Percentiles rank a stretch among this genome's conserved stretches.
These are phyloP conservation scores for Pyrenochaeta sp. DNA, from an alignment of 2,329 filamentous ascomycete species.

Conservation along the genomic window DNA sequence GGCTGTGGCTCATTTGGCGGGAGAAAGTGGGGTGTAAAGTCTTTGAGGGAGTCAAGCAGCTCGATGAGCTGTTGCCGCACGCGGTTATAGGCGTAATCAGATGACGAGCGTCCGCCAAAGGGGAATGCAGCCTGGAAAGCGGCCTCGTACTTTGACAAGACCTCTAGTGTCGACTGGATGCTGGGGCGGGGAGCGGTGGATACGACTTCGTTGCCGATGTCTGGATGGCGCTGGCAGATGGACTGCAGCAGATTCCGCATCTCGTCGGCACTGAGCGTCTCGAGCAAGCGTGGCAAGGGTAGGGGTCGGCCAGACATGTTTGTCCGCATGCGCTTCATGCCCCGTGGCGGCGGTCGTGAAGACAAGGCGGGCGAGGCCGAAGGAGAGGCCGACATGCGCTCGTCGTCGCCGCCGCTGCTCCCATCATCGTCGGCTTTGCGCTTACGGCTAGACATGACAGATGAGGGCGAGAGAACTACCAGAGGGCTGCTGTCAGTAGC, in stretches of 20 bases:
- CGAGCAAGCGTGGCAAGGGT: conserved; percentile 79
- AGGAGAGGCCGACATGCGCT: conserved; percentile 92
- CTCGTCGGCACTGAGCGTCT: conserved; percentile 87
- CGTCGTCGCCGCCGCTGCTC: conserved; percentile 67
- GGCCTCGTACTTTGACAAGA: conserved; percentile 83
- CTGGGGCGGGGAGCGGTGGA: conserved; percentile 86
- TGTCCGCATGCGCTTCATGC: conserved; percentile 67
- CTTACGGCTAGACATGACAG: conserved; percentile 68
- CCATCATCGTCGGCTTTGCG: conserved; percentile 83
- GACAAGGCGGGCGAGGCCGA: conserved; percentile 80
- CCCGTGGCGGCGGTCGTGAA: conserved; percentile 68
- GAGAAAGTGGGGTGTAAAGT: conserved; percentile 95
- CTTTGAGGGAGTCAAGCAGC: conserved; percentile 86
- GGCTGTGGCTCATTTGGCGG: conserved; percentile 88
- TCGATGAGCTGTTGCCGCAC: conserved; percentile 82
- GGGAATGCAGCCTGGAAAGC: conserved; percentile 82
- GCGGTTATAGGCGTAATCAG: conserved; percentile 94
- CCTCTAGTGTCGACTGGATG: conserved; percentile 78
- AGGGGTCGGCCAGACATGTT: conserved; percentile 75
- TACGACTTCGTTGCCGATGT: conserved; percentile 84
- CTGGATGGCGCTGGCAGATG: conserved; percentile 88
- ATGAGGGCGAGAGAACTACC: conserved; percentile 48
- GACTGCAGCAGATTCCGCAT: conserved; percentile 86
- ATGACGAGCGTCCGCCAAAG: conserved; percentile 81
- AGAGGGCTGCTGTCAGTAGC: conserved; percentile 14